Base-by-base conservation (phyloP, 352 stramenopile genomes). In the Phytophthora fragariae region DNA sequence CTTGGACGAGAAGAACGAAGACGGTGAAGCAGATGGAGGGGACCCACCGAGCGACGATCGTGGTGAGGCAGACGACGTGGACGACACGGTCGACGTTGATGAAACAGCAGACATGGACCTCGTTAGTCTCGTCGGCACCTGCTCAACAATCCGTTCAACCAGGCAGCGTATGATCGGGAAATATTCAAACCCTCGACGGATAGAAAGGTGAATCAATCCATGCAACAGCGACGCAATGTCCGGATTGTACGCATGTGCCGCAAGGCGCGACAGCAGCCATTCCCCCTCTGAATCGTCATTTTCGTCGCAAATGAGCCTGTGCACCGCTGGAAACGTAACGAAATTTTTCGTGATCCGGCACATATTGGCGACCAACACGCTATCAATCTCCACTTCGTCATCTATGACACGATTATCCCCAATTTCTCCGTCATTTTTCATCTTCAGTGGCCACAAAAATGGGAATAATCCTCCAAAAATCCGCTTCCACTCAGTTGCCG, bases 261-360 rank as follows among this genome's bases (percentile, higher is more conserved):
- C 78, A 33, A 94, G 68, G 21, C 74, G 75, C 15, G 82, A 69
- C 41, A 92, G 71, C 9, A 94, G 65, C 24, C 84, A 82, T 41
- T 89, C 76, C 3, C 72, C 65, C 33, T 72, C 76, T 0, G 63
- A 60, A 2, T 69, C 57, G 17, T 75, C 68, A 15, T 87, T 77
- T 15, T 88, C 71, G 15, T 79, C 74, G 31, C 70, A 79, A 9
- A 94, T 77, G 2, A 94, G 75, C 17, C 65, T 76, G 55, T 92
- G 84, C 39, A 94, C 84, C 0, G 85, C 83, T 5, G 84, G 87
- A 54, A 90, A 92, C 5, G 85, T 76, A 17, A 88, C 81, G 49
- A 92, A 86, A 73, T 87, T 82, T 57, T 94, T 94, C 15, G 73
- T 89, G 49, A 94, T 85, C 37, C 75, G 75, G 59, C 85, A 92